These are phyloP conservation scores for Limnanthes douglasii DNA, from an alignment of 345 rosid genomes.

Conservation along the genomic window DNA sequence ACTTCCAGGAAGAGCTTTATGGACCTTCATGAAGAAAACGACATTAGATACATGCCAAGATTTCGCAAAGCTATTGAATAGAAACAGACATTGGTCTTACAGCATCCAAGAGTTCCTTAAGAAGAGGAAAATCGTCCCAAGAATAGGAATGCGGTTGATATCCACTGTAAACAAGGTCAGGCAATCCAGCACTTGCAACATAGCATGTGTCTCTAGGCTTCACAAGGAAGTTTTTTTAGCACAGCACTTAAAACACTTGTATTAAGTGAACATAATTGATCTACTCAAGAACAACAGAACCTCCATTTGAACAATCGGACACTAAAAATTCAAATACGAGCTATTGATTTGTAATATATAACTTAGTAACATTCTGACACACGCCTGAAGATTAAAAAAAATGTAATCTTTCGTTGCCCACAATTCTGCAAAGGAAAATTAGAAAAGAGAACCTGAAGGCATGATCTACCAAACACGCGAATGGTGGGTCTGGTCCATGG, in stretches of 20 bases:
- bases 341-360: not conserved
- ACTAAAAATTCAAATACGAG: no score
- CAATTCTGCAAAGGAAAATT: not conserved
- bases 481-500: conserved; percentile 86
- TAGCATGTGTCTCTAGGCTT: conserved; percentile 85
- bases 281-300: not conserved
- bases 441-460: conserved; percentile 39
- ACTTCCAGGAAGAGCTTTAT: conserved; percentile 57
- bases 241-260: not conserved
- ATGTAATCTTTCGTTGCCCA: no score
- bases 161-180: conserved; percentile 51
- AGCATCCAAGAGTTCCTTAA: conserved; percentile 47
- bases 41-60: not conserved
- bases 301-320: not conserved
- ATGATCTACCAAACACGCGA: conserved; percentile 53
- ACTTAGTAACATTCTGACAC: not conserved
- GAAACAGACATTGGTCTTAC: conserved; percentile 17
- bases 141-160: conserved; percentile 48
- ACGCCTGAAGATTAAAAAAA: no score
- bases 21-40: conserved; percentile 32
- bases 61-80: not conserved
- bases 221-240: conserved; percentile 1
- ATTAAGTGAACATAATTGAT: not conserved
- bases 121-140: conserved; percentile 85
- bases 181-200: conserved; percentile 52